Base-by-base conservation (phyloP, 1,284 basidiomycete species). In the Cutaneotrichosporon mucoides region DNA sequence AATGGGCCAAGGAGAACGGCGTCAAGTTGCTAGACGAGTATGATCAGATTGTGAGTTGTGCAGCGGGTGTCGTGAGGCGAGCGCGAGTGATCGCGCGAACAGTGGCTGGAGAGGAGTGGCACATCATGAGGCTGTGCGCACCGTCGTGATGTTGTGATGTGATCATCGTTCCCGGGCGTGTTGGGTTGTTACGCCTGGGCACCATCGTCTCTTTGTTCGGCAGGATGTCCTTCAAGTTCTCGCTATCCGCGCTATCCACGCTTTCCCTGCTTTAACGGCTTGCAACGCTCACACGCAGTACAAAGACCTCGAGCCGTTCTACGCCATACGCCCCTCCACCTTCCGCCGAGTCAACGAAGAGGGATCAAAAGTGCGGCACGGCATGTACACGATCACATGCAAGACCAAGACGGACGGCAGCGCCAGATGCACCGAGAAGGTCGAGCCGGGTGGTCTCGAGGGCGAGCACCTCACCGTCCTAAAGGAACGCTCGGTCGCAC, bases 11-110 rank as follows among this genome's bases (percentile, higher is more conserved):
- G 62, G 46, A 66, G 44, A 53, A 76, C 55, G 62, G 68, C 13
- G 73, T 78, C 8, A 64, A 65, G 42, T 64, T 78, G n/a, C 70
- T 67, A 13, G 76, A 78, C 63, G 76, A 78, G 63, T 78, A 76
- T 46, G 75, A 78, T 61, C 73, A 75, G 60, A 78, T 78, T 54
- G 73, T 73, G 53, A 65, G 73, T 68, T 4, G 9, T 13, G 4
- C 4, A 5, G 34, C 8, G 47, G 7, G 15, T 46, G 44, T 10
- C 24, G 24, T 24, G 24, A 24, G 24, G 24, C 24, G 24, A 24
- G 24, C 24, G 24, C 24, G 24, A 24, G 24, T 24, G 24, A 24
- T 24, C 24, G 24, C 24, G 24, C 24, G 24, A 24, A 24, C 24
- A 24, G 24, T 24, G 24, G 24, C 24, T 24, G 24, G 24, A 24